phyloP scores from a whole-genome alignment of 208 protist genomes.

The Strigomonas oncopelti region DNA sequence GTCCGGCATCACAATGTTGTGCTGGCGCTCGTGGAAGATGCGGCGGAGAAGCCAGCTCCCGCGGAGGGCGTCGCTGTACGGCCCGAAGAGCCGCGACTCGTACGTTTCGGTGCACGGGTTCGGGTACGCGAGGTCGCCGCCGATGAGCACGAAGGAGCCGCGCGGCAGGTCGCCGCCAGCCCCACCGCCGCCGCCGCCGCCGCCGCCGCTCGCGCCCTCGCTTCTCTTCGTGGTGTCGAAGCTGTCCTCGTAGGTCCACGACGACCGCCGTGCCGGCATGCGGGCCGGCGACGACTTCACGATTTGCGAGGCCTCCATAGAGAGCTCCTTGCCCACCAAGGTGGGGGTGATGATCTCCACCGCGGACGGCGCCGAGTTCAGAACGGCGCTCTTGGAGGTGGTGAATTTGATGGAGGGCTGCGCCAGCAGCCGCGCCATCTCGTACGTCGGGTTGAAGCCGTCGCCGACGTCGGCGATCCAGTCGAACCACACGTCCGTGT shows the following conservation, averaged over 20 bases:
- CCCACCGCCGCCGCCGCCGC: too few species aligned
- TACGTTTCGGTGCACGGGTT: slow-evolving; percentile 72
- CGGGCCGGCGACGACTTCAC: neutral
- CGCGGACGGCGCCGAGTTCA: slow-evolving; percentile 2
- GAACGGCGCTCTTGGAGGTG: neutral
- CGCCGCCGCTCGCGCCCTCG: too few species aligned
- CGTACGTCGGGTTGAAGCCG: slow-evolving; percentile 86
- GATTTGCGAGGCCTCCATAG: neutral
- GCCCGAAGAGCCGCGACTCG: slow-evolving; percentile 64
- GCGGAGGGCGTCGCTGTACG: slow-evolving; percentile 61
- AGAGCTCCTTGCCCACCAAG: neutral
- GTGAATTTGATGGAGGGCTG: slow-evolving; percentile 41
- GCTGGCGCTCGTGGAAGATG: slow-evolving; percentile 41
- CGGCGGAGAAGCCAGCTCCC: slow-evolving; percentile 38
- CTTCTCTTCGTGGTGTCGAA: neutral
- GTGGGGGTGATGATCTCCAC: neutral
- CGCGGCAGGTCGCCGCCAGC: slow-evolving; percentile 42
- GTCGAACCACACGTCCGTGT: slow-evolving; percentile 76
- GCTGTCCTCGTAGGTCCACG: neutral
- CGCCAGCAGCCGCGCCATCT: slow-evolving; percentile 69
- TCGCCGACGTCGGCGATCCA: slow-evolving; percentile 84
- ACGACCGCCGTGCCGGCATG: neutral
- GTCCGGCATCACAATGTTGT: slow-evolving; percentile 42
- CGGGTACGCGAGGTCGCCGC: slow-evolving; percentile 84
- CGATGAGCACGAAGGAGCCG: slow-evolving; percentile 73